Conservation (phyloP, 2,329 filamentous ascomycete genomes). For the Aspergillus transmontanensis region DNA sequence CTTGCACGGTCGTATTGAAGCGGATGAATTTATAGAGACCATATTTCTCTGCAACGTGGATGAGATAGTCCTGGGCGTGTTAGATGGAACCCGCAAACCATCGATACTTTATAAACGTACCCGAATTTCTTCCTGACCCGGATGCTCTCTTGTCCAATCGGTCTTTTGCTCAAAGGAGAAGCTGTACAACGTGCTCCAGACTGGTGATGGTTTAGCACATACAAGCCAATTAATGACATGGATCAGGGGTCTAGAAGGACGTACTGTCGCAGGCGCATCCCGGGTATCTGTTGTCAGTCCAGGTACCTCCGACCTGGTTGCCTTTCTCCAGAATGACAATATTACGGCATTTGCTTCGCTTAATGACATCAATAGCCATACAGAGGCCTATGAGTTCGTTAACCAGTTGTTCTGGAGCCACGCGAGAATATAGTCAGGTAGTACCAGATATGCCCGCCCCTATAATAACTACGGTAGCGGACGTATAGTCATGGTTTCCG, state of each 20-base stretch:
- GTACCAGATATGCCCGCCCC: constrained; percentile 57
- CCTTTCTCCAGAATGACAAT: constrained; percentile 62
- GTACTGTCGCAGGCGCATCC: constrained; percentile 57
- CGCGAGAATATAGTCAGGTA: neutral
- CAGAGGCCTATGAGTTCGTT: constrained; percentile 48
- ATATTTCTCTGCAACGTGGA: constrained; percentile 56
- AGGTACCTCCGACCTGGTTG: constrained; percentile 56
- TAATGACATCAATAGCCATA: constrained; percentile 60
- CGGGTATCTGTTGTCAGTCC: constrained; percentile 60
- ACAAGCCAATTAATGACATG: neutral
- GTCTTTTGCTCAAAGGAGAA: constrained; percentile 64
- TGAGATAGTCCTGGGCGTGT: constrained; percentile 50
- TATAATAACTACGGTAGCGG: constrained; percentile 60
- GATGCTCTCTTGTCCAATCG: constrained; percentile 60
- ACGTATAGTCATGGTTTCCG: constrained; percentile 54
- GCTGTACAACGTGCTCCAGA: constrained; percentile 59
- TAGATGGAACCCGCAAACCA: neutral
- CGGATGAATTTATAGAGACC: constrained; percentile 59
- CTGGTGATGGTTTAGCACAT: constrained; percentile 24
- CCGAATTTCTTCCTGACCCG: constrained; percentile 63
- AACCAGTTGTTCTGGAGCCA: neutral
- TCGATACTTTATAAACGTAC: constrained; percentile 25
- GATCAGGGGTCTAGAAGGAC: neutral
- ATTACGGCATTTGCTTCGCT: constrained; percentile 48
- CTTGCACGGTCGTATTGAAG: constrained; percentile 58